Conservation (phyloP, 768 basidiomycete genomes). For the Auricularia auricula-judae region DNA sequence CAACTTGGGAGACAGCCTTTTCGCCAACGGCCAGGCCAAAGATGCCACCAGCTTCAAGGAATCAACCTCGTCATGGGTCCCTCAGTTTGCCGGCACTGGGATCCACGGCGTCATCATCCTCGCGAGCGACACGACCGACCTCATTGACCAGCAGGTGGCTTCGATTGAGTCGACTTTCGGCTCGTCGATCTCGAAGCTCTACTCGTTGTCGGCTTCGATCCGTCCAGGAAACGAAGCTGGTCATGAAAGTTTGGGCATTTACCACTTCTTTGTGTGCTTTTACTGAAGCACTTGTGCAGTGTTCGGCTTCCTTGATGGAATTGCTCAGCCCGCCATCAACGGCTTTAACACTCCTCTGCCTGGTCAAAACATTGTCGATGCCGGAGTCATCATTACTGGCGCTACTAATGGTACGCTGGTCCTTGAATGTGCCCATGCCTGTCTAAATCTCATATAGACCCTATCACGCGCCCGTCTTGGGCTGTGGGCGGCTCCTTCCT, state of each 20-base stretch:
- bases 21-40: conserved; percentile 13
- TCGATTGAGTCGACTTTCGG: conserved; percentile 2
- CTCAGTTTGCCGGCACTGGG: conserved; percentile 8
- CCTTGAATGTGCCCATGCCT: background rate
- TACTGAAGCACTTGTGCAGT: background rate
- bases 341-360: conserved; percentile 1
- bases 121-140: background rate
- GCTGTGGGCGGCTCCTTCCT: conserved; percentile 4
- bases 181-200: background rate
- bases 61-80: conserved; percentile 11
- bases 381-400: conserved; percentile 7
- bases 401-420: background rate
- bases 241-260: conserved; percentile 3
- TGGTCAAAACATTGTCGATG: conserved; percentile 1
- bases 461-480: conserved; percentile 15
- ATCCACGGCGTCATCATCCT: conserved; percentile 4
- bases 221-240: background rate
- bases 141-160: background rate
- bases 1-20: conserved; percentile 10
- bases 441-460: conserved; percentile 1
- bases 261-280: background rate
- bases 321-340: conserved; percentile 3
- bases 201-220: background rate
- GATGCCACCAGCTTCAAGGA: conserved; percentile 20
- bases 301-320: conserved; percentile 6